Conservation (phyloP, 805 yeast species). For the Kuraishia borneana region DNA sequence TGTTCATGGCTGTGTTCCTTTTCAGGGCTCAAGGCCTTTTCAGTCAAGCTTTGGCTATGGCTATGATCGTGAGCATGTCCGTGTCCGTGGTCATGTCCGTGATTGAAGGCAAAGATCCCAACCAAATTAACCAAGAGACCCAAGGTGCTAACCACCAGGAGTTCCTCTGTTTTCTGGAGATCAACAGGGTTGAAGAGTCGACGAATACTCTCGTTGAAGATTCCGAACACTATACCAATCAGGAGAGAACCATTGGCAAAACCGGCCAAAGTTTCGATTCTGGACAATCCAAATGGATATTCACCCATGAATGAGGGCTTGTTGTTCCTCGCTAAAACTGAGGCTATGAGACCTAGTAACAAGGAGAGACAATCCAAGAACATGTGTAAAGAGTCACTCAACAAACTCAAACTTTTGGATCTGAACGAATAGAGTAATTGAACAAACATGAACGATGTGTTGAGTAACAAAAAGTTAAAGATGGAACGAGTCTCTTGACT, state of each 20-base stretch:
- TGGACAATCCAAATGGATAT: conserved; percentile 77
- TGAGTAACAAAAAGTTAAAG: conserved; percentile 74
- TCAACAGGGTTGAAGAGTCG: conserved; percentile 70
- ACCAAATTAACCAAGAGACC: conserved; percentile 85
- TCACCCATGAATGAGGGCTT: conserved; percentile 29
- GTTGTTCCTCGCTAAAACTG: conserved; percentile 29
- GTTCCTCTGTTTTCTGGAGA: conserved; percentile 70
- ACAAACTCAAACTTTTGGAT: conserved; percentile 81
- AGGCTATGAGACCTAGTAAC: conserved; percentile 82
- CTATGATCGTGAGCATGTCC: conserved; percentile 26
- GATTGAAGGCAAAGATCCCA: conserved; percentile 92
- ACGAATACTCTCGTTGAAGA: conserved; percentile 76
- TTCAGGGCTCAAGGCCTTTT: too few species aligned
- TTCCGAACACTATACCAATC: conserved; percentile 82
- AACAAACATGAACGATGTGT: conserved; percentile 88
- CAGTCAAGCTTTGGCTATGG: too few species aligned
- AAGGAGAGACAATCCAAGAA: conserved; percentile 88
- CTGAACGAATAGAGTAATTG: conserved; percentile 87
- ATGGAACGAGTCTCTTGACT: conserved; percentile 77
- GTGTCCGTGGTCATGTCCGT: conserved; percentile 47
- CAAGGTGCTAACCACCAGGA: conserved; percentile 70
- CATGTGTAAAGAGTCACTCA: conserved; percentile 95
- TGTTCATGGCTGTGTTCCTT: conserved; percentile 7
- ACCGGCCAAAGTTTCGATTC: conserved; percentile 88
- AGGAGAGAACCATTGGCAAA: conserved; percentile 88